These are phyloP conservation scores for Umbelopsis sp. DNA, from an alignment of 192 early-diverging fungal species.

Conservation along the genomic window DNA sequence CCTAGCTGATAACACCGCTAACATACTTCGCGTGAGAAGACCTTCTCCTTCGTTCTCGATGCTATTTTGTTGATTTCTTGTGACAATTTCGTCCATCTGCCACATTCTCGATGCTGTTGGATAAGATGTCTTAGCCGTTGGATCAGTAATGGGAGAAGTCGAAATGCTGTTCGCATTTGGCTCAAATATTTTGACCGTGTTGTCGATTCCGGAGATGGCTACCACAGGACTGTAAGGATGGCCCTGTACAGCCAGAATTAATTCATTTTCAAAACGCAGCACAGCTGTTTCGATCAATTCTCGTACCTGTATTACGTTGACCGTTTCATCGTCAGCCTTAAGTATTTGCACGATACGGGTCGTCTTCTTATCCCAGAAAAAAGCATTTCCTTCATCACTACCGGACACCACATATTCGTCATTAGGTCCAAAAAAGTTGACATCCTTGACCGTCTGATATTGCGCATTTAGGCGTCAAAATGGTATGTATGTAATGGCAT, in stretches of 20 bases:
- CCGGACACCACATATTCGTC: slow-evolving; percentile 75
- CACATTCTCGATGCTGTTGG: neutral
- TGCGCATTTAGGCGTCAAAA: slow-evolving; percentile 15
- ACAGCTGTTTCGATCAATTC: neutral
- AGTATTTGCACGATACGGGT: slow-evolving; percentile 63
- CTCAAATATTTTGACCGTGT: slow-evolving; percentile 69
- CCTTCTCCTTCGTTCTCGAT: neutral
- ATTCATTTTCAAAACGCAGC: neutral
- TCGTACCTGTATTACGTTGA: slow-evolving; percentile 47
- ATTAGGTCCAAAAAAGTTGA: slow-evolving; percentile 68
- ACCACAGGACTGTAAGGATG: slow-evolving; percentile 58
- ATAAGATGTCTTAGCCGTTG: slow-evolving; percentile 5
- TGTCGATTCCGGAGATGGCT: slow-evolving; percentile 74
- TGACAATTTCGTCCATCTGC: neutral
- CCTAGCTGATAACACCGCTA: neutral
- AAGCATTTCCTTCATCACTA: slow-evolving; percentile 73
- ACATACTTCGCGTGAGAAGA: slow-evolving; percentile 1
- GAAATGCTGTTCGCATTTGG: slow-evolving; percentile 35
- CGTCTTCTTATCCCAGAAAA: slow-evolving; percentile 67
- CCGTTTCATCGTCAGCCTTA: slow-evolving; percentile 62
- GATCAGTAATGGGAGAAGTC: neutral
- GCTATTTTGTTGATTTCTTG: neutral
- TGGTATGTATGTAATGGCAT: neutral
- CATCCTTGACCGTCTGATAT: slow-evolving; percentile 70
- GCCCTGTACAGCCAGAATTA: slow-evolving; percentile 22